Evolutionary conservation across 495 filamentous ascomycete genomes (phyloP), one percentile per base, ranked within the genome.

Genomic region (Penicillium samsonianum): DNA sequence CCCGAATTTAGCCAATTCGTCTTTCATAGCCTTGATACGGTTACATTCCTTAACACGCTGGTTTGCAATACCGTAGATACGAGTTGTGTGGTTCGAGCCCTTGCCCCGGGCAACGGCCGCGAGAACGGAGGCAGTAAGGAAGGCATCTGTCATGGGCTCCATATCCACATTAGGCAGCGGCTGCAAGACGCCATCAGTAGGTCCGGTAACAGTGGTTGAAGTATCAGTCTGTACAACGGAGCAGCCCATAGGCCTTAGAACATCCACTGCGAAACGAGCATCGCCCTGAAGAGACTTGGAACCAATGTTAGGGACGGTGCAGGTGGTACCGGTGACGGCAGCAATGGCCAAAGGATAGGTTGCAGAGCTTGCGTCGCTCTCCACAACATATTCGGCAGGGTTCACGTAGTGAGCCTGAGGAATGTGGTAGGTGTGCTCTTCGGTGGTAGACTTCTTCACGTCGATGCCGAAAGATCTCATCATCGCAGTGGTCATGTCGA

Each of bases 71-170:
- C 94, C 94, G 22, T 84, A 86, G 53, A 99, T 98, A 50, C 83
- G 83, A 16, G 91, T 97, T 1, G 90, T 90, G 44, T 77, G 76
- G 51, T 73, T 77, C 33, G 67, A 63, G 26, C 63, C 71, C 12
- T 74, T 68, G 0, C 87, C 86, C 14, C 81, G 86, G n/a, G 92
- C 92, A 41, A 94, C 90, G 48, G 94, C 94, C 16, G 92, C 95
- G 50, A 99, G 85, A 30, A 96, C 90, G 12, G 91, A 93, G 17
- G 94, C 94, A 25, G 90, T 95, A 28, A 99, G 78, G 82, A 99
- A 99, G 50, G 94, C 94, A 77, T 99, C 94, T 0, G 94, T 99
- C 94, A 99, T 99, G 16, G 92, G 90, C 67, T 97, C 94, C 94
- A 99, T 99, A 65, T 99, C 92, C 25, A 98, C 85, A 46, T 92